These are phyloP conservation scores for Arctostaphylos glauca DNA, from an alignment of 148 eudicot species.

Conservation along the genomic window DNA sequence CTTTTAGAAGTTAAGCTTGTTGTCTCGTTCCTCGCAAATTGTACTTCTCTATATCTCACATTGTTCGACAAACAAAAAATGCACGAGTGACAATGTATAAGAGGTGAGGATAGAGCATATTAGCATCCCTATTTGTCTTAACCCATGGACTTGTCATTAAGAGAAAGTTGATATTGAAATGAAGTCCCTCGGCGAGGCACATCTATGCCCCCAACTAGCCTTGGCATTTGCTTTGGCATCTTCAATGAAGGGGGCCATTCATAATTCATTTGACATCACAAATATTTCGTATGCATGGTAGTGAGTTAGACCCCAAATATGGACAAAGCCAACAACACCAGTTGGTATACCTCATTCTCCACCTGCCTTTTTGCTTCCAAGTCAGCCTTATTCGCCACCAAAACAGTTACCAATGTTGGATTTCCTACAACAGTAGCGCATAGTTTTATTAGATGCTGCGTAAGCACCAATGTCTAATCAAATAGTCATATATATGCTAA, in stretches of 20 bases:
- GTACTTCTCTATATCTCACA: neutral
- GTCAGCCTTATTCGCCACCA: constrained; percentile 30
- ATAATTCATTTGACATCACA: neutral
- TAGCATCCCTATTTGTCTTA: neutral
- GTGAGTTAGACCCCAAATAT: neutral
- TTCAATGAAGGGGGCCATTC: constrained; percentile 1
- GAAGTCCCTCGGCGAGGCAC: neutral
- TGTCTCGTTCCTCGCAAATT: neutral
- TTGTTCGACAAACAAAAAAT: neutral
- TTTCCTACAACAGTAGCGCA: constrained; percentile 14
- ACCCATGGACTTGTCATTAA: neutral
- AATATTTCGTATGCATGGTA: neutral
- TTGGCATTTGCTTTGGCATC: neutral
- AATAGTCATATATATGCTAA: neutral
- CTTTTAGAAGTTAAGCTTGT: neutral
- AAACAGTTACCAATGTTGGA: constrained; percentile 19
- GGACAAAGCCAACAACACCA: neutral
- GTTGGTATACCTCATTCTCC: constrained; percentile 20
- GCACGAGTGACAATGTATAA: neutral
- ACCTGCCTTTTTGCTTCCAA: constrained; percentile 27
- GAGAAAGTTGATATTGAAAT: neutral
- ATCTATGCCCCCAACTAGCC: neutral
- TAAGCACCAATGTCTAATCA: neutral
- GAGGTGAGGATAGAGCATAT: too few relatives aligned
- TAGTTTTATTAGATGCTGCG: neutral